Conservation (phyloP, 2,329 filamentous ascomycete species). For the Aaosphaeria arxii region DNA sequence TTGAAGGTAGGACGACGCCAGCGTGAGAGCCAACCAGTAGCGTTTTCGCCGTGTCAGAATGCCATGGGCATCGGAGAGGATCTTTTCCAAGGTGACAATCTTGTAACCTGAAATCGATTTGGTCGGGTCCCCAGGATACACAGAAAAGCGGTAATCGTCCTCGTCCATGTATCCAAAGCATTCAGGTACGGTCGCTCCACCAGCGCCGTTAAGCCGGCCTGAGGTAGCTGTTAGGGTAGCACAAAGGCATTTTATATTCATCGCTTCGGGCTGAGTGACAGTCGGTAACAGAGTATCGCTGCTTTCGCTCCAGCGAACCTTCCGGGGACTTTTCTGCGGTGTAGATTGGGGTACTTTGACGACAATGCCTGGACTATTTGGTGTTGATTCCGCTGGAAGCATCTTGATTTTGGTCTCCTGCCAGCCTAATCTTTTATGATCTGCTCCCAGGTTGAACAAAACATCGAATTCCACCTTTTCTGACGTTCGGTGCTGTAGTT, state of each 20-base stretch:
- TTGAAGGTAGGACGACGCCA: slow-evolving; percentile 22
- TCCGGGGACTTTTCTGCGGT: no score
- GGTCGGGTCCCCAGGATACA: slow-evolving; percentile 3
- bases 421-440: not conserved
- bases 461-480: slow-evolving; percentile 9
- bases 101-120: not conserved
- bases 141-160: slow-evolving; percentile 8
- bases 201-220: slow-evolving; percentile 3
- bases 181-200: not conserved
- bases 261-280: no score
- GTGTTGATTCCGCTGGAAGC: not conserved
- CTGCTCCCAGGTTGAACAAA: slow-evolving; percentile 4
- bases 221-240: no score
- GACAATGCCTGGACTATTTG: not conserved
- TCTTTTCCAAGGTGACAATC: not conserved
- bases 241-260: no score
- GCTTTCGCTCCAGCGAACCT: no score
- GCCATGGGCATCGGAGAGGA: not conserved
- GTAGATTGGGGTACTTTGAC: no score
- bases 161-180: slow-evolving; percentile 11
- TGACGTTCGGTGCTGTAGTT: slow-evolving; percentile 6
- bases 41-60: slow-evolving; percentile 12
- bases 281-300: no score
- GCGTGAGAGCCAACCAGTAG: slow-evolving; percentile 17
- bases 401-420: slow-evolving; percentile 9